These are phyloP conservation scores for Biscutella laevigata DNA, from an alignment of 441 rosid species.

Conservation along the genomic window DNA sequence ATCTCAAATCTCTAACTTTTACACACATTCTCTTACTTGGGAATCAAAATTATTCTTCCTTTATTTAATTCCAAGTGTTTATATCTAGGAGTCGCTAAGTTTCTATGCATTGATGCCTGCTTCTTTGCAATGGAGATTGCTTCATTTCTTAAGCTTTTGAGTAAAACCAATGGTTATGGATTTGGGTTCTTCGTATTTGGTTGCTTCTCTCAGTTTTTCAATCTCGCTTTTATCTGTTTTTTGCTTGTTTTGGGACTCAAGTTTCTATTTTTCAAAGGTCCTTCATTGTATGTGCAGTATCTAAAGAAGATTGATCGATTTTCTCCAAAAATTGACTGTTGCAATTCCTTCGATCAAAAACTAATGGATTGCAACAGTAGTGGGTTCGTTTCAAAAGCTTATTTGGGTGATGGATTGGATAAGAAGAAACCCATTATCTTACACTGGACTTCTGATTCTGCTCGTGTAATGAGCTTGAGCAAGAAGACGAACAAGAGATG, in stretches of 20 bases:
- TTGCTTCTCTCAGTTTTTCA: conserved; percentile 32
- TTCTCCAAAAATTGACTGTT: conserved; percentile 16
- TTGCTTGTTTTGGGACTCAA: conserved; percentile 39
- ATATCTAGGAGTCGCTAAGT: conserved; percentile 26
- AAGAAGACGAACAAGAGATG: conserved; percentile 5
- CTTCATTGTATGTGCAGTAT: conserved; percentile 23
- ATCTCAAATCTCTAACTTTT: conserved; percentile 16
- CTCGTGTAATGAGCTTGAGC: not conserved
- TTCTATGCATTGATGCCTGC: conserved; percentile 22
- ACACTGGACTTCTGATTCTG: conserved; percentile 13
- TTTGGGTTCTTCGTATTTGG: conserved; percentile 39
- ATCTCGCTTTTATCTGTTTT: conserved; percentile 32
- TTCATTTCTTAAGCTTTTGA: conserved; percentile 33
- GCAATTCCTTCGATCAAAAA: conserved; percentile 17
- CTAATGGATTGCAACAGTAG: conserved; percentile 9
- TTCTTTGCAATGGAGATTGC: conserved; percentile 31
- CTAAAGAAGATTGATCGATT: conserved; percentile 23
- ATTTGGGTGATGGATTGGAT: conserved; percentile 23
- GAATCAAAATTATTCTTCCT: not conserved
- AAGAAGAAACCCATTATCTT: conserved; percentile 14
- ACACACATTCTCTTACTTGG: conserved; percentile 28
- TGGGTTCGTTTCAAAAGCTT: conserved; percentile 12
- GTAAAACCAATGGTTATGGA: conserved; percentile 28
- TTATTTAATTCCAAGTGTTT: conserved; percentile 9
- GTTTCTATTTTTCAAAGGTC: conserved; percentile 29